Percentiles rank a stretch among this genome's conserved stretches.
Conservation (phyloP, 2,329 filamentous ascomycete species). For the Clarireedia paspali region DNA sequence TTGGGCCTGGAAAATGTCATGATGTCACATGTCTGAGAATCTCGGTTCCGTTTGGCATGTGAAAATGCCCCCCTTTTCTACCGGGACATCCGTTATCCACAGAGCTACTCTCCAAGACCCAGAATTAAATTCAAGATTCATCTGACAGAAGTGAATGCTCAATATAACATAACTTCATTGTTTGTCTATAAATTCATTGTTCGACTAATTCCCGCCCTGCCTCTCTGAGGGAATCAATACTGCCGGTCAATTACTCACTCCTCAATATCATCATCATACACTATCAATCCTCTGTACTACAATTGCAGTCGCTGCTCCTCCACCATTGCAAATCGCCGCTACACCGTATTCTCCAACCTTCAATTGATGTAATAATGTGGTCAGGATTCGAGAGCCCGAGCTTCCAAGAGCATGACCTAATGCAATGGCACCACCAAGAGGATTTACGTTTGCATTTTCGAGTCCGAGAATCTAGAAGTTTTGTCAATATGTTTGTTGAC, state of each 20-base stretch:
- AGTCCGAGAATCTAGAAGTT: slow-evolving; percentile 50
- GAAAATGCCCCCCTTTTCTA: background rate
- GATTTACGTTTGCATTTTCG: slow-evolving; percentile 73
- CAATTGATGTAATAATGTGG: slow-evolving; percentile 84
- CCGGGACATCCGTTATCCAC: background rate
- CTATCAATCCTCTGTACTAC: slow-evolving; percentile 75
- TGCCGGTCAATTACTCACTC: background rate
- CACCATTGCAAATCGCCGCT: slow-evolving; percentile 94
- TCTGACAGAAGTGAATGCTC: background rate
- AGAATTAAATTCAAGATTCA: no score
- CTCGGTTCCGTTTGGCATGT: slow-evolving; percentile 4
- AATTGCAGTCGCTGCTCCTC: slow-evolving; percentile 83
- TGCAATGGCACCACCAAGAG: slow-evolving; percentile 83
- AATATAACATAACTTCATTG: background rate
- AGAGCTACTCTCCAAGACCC: background rate
- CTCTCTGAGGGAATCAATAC: background rate
- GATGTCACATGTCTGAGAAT: slow-evolving; percentile 5
- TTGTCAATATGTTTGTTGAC: slow-evolving; percentile 1
- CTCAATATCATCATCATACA: slow-evolving; percentile 12
- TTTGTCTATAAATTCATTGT: background rate
- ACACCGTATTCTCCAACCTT: slow-evolving; percentile 88
- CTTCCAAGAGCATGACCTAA: slow-evolving; percentile 88
- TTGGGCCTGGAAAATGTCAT: background rate
- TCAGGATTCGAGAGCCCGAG: slow-evolving; percentile 85
- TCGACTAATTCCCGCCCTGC: no score